phyloP scores from a whole-genome alignment of 2,329 filamentous ascomycete genomes.

The Aspergillus ustus region DNA sequence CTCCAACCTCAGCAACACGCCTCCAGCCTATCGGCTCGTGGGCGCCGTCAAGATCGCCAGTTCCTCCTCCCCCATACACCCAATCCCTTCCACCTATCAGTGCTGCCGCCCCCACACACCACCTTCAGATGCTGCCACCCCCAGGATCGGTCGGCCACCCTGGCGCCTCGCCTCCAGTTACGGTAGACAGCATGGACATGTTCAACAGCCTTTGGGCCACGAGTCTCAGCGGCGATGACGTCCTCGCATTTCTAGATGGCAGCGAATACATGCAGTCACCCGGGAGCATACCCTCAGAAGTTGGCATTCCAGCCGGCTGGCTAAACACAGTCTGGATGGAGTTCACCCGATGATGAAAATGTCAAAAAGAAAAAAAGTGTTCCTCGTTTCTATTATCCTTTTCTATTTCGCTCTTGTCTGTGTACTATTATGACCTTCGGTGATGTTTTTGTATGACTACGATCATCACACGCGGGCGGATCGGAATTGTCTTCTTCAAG shows the following conservation, averaged over 20 bases:
- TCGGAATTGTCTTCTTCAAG: neutral
- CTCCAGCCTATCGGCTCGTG: conserved; percentile 48
- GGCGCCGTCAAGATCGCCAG: conserved; percentile 38
- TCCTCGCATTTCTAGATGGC: conserved; percentile 44
- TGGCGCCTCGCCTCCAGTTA: conserved; percentile 36
- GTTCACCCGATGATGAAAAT: conserved; percentile 30
- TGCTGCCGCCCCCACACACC: conserved; percentile 35
- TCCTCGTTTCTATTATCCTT: neutral
- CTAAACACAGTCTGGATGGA: conserved; percentile 42
- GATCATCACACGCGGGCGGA: conserved; percentile 1
- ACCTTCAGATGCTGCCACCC: conserved; percentile 41
- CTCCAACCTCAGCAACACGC: conserved; percentile 36
- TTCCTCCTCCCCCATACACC: conserved; percentile 40
- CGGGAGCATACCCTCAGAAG: conserved; percentile 33
- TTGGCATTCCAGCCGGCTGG: conserved; percentile 41
- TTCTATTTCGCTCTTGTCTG: conserved; percentile 2
- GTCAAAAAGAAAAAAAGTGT: neutral
- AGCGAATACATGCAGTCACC: conserved; percentile 37
- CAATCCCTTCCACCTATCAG: conserved; percentile 46
- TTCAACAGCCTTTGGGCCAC: conserved; percentile 34
- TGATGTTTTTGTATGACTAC: conserved; percentile 13
- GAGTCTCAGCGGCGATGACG: conserved; percentile 44
- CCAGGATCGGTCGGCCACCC: conserved; percentile 38
- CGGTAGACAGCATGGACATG: conserved; percentile 32
- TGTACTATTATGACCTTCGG: conserved; percentile 14